Evolutionary conservation across 441 rosid species (phyloP).

Genomic region (Erodium texanum): DNA sequence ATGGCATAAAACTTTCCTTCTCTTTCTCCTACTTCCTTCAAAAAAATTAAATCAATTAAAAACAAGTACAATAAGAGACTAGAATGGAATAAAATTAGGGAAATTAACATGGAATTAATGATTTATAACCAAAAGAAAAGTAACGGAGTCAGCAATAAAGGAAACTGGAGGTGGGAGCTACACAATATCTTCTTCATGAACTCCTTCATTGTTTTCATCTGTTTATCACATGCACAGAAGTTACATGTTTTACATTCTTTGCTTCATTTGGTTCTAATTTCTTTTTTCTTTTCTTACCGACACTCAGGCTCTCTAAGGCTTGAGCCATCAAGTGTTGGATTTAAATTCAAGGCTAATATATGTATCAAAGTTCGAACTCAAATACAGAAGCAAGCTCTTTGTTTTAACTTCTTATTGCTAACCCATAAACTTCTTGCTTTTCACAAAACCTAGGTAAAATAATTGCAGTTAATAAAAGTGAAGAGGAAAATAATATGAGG

Average conservation of each 20-base stretch:
- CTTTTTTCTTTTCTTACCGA: too few species aligned
- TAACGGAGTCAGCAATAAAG: too few species aligned
- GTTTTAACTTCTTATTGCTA: background rate
- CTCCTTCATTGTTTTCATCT: background rate
- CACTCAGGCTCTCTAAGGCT: too few species aligned
- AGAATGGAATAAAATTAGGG: slow-evolving; percentile 6
- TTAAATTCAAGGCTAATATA: too few species aligned
- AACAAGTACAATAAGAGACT: slow-evolving; percentile 17
- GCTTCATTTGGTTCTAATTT: background rate
- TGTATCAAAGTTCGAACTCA: too few species aligned
- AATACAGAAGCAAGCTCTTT: too few species aligned
- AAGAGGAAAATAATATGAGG: background rate
- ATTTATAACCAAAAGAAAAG: too few species aligned
- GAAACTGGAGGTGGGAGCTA: too few species aligned
- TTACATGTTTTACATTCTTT: background rate
- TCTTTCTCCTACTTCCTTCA: slow-evolving; percentile 93
- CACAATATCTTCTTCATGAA: background rate
- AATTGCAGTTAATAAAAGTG: background rate
- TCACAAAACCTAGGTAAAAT: background rate
- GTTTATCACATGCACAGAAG: background rate
- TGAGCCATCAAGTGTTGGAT: too few species aligned
- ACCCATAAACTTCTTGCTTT: background rate
- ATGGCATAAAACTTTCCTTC: slow-evolving; percentile 95
- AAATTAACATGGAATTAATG: too few species aligned
- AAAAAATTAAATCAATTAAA: slow-evolving; percentile 26